These are phyloP conservation scores for Chaetomidium leptoderma DNA, from an alignment of 495 filamentous ascomycete genomes.

Conservation along the genomic window DNA sequence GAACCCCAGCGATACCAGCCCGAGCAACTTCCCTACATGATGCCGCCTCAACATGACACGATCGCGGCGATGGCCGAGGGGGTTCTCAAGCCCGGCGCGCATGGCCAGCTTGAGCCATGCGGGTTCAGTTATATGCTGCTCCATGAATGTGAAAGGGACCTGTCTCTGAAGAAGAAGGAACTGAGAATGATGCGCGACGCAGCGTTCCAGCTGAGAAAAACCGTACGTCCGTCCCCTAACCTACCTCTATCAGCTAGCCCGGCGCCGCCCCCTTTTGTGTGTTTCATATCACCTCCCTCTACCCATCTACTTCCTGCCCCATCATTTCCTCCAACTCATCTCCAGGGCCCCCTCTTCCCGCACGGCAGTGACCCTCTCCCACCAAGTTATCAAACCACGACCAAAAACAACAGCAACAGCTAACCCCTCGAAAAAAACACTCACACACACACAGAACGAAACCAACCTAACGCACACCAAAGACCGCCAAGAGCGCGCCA, in stretches of 20 bases:
- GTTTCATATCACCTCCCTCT: too few relatives aligned
- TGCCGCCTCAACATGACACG: neutral
- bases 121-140: constrained; percentile 1
- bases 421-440: neutral
- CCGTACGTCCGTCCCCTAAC: too few relatives aligned
- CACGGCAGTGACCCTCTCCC: too few relatives aligned
- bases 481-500: constrained; percentile 45
- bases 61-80: neutral
- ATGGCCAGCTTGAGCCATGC: too few relatives aligned
- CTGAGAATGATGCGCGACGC: neutral
- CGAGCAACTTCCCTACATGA: too few relatives aligned
- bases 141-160: neutral
- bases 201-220: neutral
- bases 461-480: constrained; percentile 39
- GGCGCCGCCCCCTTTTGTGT: too few relatives aligned
- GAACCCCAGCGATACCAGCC: neutral
- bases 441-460: constrained; percentile 20
- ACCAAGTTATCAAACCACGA: too few relatives aligned
- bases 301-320: too few relatives aligned
- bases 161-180: neutral
- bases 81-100: neutral
- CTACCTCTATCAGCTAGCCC: too few relatives aligned
- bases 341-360: too few relatives aligned
- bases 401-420: neutral
- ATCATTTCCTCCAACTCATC: too few relatives aligned